A percentile compares a stretch with the other conserved stretches of the same genome.
Conservation (phyloP, 805 yeast species). For the Cyberlindnera americana region DNA sequence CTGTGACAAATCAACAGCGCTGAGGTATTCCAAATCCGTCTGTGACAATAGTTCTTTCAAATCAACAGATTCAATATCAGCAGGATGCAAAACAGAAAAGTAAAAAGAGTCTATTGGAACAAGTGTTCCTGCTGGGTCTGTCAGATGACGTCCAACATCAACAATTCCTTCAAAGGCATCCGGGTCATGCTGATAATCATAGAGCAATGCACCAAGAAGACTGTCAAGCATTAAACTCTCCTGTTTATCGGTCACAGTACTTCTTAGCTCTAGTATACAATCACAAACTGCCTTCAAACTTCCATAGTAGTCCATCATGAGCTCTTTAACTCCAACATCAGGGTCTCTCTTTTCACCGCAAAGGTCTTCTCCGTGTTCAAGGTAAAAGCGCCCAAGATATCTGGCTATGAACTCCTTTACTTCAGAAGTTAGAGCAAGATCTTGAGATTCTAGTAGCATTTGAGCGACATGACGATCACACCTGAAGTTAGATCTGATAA, state of each 20-base stretch:
- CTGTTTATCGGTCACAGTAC: slow-evolving; percentile 15
- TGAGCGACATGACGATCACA: slow-evolving; percentile 15
- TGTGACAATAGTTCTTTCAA: background rate
- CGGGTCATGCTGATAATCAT: slow-evolving; percentile 24
- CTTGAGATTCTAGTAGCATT: slow-evolving; percentile 9
- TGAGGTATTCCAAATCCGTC: background rate
- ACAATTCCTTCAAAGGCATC: slow-evolving; percentile 10
- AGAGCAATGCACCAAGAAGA: slow-evolving; percentile 37
- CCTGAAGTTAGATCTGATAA: slow-evolving; percentile 8
- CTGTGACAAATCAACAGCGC: slow-evolving; percentile 15
- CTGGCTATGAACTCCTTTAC: slow-evolving; percentile 18
- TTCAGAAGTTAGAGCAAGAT: background rate
- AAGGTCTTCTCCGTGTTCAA: slow-evolving; percentile 20
- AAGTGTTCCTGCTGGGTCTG: slow-evolving; percentile 2
- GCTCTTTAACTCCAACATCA: slow-evolving; percentile 7
- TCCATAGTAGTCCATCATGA: slow-evolving; percentile 22
- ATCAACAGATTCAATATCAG: background rate
- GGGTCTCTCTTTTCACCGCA: slow-evolving; percentile 6
- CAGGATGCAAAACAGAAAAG: slow-evolving; percentile 14
- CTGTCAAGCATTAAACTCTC: slow-evolving; percentile 34
- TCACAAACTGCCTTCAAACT: slow-evolving; percentile 30
- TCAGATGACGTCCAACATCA: slow-evolving; percentile 17
- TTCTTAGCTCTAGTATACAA: slow-evolving; percentile 23
- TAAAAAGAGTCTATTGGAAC: slow-evolving; percentile 17
- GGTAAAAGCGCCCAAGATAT: slow-evolving; percentile 22